Conservation (phyloP, 306 rosid species). For the Cicer arietinum region DNA sequence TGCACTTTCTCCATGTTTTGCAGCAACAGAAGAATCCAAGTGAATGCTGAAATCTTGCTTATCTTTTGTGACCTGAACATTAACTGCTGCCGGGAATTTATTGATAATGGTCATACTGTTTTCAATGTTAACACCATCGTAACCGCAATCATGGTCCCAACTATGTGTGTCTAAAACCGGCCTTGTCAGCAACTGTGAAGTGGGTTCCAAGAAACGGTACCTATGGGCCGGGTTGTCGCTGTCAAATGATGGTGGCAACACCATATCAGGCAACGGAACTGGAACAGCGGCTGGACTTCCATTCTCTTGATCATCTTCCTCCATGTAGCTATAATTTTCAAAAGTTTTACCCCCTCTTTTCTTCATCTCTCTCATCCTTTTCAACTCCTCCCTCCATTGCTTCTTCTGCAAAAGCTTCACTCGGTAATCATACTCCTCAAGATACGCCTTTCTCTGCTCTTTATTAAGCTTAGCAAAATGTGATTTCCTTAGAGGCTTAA, state of each 20-base stretch:
- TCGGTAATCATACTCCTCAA: slow-evolving; percentile 95
- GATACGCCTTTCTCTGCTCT: slow-evolving; percentile 84
- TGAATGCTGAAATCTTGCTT: slow-evolving; percentile 94
- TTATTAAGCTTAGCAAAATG: slow-evolving; percentile 85
- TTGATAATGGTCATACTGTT: slow-evolving; percentile 69
- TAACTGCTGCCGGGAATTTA: slow-evolving; percentile 72
- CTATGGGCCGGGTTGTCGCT: slow-evolving; percentile 86
- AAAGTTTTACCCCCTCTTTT: slow-evolving; percentile 71
- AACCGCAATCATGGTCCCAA: slow-evolving; percentile 99
- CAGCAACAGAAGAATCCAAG: slow-evolving; percentile 91
- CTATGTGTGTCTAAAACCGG: slow-evolving; percentile 94
- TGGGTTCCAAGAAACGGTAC: slow-evolving; percentile 96
- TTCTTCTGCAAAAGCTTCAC: slow-evolving; percentile 94
- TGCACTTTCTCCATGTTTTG: slow-evolving; percentile 85
- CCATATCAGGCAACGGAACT: slow-evolving; percentile 95
- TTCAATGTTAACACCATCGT: slow-evolving; percentile 94
- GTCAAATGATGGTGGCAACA: slow-evolving; percentile 93
- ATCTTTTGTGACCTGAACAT: slow-evolving; percentile 94
- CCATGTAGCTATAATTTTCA: slow-evolving; percentile 54
- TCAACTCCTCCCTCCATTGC: slow-evolving; percentile 96
- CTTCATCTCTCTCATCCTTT: slow-evolving; percentile 89
- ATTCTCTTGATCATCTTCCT: slow-evolving; percentile 84
- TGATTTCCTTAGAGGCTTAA: slow-evolving; percentile 88
- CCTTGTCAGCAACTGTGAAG: slow-evolving; percentile 90
- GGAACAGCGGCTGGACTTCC: slow-evolving; percentile 94